Conservation (phyloP, 1,284 basidiomycete species). For the Trametes hirsuta region DNA sequence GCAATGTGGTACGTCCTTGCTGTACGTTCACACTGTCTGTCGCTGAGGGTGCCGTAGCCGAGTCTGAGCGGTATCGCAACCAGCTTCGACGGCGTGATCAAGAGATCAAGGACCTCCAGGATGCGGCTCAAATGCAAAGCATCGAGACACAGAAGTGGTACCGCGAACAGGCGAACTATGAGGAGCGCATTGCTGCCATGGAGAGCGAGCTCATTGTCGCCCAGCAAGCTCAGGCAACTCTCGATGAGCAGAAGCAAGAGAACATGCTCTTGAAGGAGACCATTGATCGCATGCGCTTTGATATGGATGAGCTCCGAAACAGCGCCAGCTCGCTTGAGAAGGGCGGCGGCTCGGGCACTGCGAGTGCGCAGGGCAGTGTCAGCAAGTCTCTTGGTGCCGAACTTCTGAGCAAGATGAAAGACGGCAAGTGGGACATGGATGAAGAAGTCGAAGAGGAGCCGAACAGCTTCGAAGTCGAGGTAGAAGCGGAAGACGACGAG, state of each 20-base stretch:
- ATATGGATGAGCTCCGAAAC: slow-evolving; percentile 85
- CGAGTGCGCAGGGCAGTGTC: slow-evolving; percentile 59
- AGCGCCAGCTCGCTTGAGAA: slow-evolving; percentile 43
- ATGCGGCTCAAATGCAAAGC: slow-evolving; percentile 58
- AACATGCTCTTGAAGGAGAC: slow-evolving; percentile 91
- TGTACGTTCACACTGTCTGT: not conserved
- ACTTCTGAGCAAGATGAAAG: slow-evolving; percentile 63
- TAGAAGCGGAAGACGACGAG: slow-evolving; percentile 46
- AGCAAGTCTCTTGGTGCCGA: slow-evolving; percentile 85
- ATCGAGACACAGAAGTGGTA: slow-evolving; percentile 64
- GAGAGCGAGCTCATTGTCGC: slow-evolving; percentile 71
- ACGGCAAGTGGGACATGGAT: slow-evolving; percentile 49
- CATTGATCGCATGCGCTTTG: slow-evolving; percentile 87
- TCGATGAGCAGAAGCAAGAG: slow-evolving; percentile 91
- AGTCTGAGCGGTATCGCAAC: slow-evolving; percentile 78
- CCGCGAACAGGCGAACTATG: slow-evolving; percentile 69
- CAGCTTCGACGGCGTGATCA: slow-evolving; percentile 74
- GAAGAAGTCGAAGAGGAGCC: slow-evolving; percentile 41
- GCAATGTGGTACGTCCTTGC: slow-evolving; percentile 66
- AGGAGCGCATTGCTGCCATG: slow-evolving; percentile 65
- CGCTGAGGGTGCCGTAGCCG: slow-evolving; percentile 44
- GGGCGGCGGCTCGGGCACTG: slow-evolving; percentile 40
- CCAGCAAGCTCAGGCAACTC: slow-evolving; percentile 67
- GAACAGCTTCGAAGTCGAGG: slow-evolving; percentile 23
- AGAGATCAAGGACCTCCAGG: slow-evolving; percentile 66